phyloP scores from a whole-genome alignment of 2,329 filamentous ascomycete species.

The Botrytis elliptica region DNA sequence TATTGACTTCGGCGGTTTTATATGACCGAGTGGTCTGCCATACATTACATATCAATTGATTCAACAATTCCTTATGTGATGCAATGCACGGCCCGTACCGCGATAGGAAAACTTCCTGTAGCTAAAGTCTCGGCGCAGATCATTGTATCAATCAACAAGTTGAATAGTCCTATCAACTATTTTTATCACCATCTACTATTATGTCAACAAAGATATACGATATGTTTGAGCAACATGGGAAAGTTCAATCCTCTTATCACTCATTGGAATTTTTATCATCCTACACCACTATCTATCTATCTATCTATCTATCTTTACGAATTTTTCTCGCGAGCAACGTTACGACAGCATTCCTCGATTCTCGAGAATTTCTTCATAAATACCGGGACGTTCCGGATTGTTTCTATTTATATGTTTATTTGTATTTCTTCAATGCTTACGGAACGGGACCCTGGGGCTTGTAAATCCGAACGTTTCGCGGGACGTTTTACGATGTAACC shows the following conservation, averaged over 20 bases:
- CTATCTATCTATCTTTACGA: background rate
- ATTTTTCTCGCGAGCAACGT: slow-evolving; percentile 13
- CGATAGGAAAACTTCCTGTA: slow-evolving; percentile 17
- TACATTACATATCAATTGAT: slow-evolving; percentile 16
- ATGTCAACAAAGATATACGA: background rate
- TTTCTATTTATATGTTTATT: slow-evolving; percentile 1
- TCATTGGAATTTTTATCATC: background rate
- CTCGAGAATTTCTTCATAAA: background rate
- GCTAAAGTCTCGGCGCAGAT: slow-evolving; percentile 8
- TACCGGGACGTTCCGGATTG: background rate
- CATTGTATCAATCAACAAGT: background rate
- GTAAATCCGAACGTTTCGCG: background rate
- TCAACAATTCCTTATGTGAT: slow-evolving; percentile 5
- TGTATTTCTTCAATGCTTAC: background rate
- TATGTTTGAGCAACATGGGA: background rate
- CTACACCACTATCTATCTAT: background rate
- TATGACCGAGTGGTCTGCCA: slow-evolving; percentile 17
- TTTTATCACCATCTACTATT: slow-evolving; percentile 9
- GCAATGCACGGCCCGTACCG: slow-evolving; percentile 19
- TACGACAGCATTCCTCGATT: background rate
- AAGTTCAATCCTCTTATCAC: background rate
- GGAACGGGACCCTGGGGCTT: background rate
- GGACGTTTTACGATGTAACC: background rate
- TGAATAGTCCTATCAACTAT: background rate
- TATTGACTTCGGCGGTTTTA: slow-evolving; percentile 16